Percentiles rank a stretch among this genome's conserved stretches.
Conservation (phyloP, 2,329 filamentous ascomycete genomes). For the Fusarium redolens region DNA sequence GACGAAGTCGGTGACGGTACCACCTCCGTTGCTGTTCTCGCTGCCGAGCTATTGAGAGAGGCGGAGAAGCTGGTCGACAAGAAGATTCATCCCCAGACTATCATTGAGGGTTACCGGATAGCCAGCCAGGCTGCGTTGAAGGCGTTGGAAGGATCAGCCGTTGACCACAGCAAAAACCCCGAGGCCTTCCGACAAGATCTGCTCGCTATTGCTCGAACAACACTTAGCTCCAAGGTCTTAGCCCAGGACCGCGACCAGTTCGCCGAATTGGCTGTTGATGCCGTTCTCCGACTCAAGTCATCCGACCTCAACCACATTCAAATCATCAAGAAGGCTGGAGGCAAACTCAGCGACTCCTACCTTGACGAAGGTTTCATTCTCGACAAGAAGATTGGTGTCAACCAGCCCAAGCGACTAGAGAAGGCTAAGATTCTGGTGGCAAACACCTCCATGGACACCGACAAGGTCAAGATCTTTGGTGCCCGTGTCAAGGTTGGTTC, state of each 20-base stretch:
- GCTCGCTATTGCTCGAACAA: conserved; percentile 90
- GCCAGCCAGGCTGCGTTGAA: conserved; percentile 88
- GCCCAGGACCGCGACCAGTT: conserved; percentile 95
- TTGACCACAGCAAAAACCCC: conserved; percentile 87
- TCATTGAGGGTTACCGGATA: conserved; percentile 99
- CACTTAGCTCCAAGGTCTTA: conserved; percentile 96
- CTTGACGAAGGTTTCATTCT: conserved; percentile 98
- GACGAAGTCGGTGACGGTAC: conserved; percentile 99
- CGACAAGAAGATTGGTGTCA: conserved; percentile 99
- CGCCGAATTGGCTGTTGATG: conserved; percentile 87
- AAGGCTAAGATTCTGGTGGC: conserved; percentile 98
- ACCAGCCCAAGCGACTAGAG: conserved; percentile 96
- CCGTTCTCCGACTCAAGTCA: conserved; percentile 88
- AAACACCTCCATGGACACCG: conserved; percentile 99
- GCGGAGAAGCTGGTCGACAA: conserved; percentile 97
- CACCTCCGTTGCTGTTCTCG: conserved; percentile 95
- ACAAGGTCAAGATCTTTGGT: conserved; percentile 99
- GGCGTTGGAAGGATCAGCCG: conserved; percentile 84
- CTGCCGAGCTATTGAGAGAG: conserved; percentile 93
- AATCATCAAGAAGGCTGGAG: conserved; percentile 99
- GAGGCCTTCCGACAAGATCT: conserved; percentile 91
- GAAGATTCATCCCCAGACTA: conserved; percentile 99
- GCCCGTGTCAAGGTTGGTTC: conserved; percentile 96
- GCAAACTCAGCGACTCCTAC: conserved; percentile 97
- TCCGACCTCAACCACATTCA: conserved; percentile 98